phyloP scores from a whole-genome alignment of 441 rosid genomes.

The Gossypium gossypioides region DNA sequence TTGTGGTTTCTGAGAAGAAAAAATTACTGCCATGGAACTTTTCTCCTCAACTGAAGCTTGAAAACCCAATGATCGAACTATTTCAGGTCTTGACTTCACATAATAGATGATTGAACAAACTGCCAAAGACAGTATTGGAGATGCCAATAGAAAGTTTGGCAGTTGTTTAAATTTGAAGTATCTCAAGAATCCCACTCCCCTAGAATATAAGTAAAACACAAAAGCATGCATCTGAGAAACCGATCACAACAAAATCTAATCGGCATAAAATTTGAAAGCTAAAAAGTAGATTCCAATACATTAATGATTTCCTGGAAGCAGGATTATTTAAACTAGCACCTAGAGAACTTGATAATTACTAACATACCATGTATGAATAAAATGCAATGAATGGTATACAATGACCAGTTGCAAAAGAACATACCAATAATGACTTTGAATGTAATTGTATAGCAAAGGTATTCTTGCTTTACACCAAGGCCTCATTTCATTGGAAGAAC shows the following conservation, averaged over 20 bases:
- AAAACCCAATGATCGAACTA: constrained; percentile 55
- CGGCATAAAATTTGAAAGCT: background rate
- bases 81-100: constrained; percentile 39
- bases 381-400: constrained; percentile 10
- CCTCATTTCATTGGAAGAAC: constrained; percentile 36
- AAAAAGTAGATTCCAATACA: background rate
- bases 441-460: constrained; percentile 68
- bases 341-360: background rate
- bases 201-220: constrained; percentile 16
- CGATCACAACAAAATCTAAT: constrained; percentile 4
- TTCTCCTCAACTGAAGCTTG: constrained; percentile 40
- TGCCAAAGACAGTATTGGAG: constrained; percentile 68
- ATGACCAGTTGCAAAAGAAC: constrained; percentile 8
- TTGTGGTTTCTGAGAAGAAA: constrained; percentile 20
- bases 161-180: constrained; percentile 74
- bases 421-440: constrained; percentile 85
- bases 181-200: constrained; percentile 86
- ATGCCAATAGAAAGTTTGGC: constrained; percentile 90
- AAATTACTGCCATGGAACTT: constrained; percentile 24
- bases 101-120: constrained; percentile 52
- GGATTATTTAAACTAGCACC: background rate
- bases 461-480: constrained; percentile 83
- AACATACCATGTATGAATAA: background rate
- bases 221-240: background rate
- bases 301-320: background rate